These are phyloP conservation scores for Penicillium corylophilum DNA, from an alignment of 2,329 filamentous ascomycete genomes.

Conservation along the genomic window DNA sequence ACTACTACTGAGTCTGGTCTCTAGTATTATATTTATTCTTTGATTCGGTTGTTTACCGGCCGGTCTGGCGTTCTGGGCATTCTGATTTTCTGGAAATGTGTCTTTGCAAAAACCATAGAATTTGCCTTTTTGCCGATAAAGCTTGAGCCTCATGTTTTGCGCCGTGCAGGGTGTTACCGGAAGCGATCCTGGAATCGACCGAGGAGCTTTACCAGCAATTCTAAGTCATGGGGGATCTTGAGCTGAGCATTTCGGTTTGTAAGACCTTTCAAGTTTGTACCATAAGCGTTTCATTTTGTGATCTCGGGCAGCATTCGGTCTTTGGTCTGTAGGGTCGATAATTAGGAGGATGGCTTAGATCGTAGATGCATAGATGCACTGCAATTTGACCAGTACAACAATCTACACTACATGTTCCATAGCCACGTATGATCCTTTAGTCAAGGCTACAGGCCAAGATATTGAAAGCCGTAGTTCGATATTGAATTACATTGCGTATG, in stretches of 20 bases:
- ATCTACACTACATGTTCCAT: neutral
- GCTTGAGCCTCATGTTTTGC: neutral
- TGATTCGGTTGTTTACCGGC: constrained; percentile 1
- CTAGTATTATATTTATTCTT: constrained; percentile 4
- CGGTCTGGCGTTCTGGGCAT: constrained; percentile 17
- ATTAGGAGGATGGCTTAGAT: neutral
- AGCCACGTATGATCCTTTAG: neutral
- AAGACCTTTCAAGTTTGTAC: constrained; percentile 1
- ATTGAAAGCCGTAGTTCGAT: neutral
- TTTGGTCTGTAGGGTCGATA: neutral
- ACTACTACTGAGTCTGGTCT: constrained; percentile 65
- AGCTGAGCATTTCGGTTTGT: neutral
- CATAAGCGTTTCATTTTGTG: constrained; percentile 1
- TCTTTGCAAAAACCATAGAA: neutral
- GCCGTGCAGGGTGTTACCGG: neutral
- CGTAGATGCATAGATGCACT: constrained; percentile 4
- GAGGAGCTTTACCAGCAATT: neutral
- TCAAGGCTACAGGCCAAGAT: neutral
- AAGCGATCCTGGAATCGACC: neutral
- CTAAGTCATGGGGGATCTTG: neutral
- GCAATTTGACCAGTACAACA: neutral
- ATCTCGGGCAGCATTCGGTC: neutral
- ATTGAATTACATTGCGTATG: neutral
- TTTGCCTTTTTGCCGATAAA: neutral
- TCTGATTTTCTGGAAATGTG: constrained; percentile 7